Percentiles rank a stretch among this genome's conserved stretches.
phyloP scores from a whole-genome alignment of 805 yeast genomes.

The Ogataea saltuana region DNA sequence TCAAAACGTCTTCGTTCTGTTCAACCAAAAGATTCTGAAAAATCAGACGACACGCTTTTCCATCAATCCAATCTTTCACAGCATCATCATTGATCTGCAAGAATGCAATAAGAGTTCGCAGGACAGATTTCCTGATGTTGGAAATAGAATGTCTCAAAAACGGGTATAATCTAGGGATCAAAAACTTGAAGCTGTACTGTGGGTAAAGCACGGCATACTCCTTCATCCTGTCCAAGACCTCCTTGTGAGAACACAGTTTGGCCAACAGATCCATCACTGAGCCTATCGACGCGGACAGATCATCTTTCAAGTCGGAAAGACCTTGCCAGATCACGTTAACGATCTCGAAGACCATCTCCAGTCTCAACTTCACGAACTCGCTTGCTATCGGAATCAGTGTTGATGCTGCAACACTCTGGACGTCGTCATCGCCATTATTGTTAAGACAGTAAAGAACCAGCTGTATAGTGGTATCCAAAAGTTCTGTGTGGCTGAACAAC shows the following conservation, averaged over 20 bases:
- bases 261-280: slow-evolving; percentile 94
- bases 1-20: slow-evolving; percentile 74
- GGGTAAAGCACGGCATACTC: slow-evolving; percentile 53
- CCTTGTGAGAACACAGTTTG: slow-evolving; percentile 77
- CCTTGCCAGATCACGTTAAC: slow-evolving; percentile 87
- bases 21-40: slow-evolving; percentile 89
- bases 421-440: slow-evolving; percentile 90
- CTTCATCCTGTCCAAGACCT: slow-evolving; percentile 73
- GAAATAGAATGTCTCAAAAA: slow-evolving; percentile 92
- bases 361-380: slow-evolving; percentile 73
- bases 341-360: slow-evolving; percentile 48
- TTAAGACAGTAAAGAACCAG: slow-evolving; percentile 85
- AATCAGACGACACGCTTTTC: slow-evolving; percentile 68
- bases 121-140: slow-evolving; percentile 85
- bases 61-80: slow-evolving; percentile 70
- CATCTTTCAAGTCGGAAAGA: slow-evolving; percentile 81
- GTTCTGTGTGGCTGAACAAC: slow-evolving; percentile 55
- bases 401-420: slow-evolving; percentile 95
- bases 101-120: slow-evolving; percentile 78
- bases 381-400: slow-evolving; percentile 86
- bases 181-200: slow-evolving; percentile 60
- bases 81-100: slow-evolving; percentile 50
- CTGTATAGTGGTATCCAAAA: slow-evolving; percentile 69
- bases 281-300: slow-evolving; percentile 91
- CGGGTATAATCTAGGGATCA: slow-evolving; percentile 91